Base-by-base conservation (phyloP, 345 rosid species). In the Ceriops tagal region DNA sequence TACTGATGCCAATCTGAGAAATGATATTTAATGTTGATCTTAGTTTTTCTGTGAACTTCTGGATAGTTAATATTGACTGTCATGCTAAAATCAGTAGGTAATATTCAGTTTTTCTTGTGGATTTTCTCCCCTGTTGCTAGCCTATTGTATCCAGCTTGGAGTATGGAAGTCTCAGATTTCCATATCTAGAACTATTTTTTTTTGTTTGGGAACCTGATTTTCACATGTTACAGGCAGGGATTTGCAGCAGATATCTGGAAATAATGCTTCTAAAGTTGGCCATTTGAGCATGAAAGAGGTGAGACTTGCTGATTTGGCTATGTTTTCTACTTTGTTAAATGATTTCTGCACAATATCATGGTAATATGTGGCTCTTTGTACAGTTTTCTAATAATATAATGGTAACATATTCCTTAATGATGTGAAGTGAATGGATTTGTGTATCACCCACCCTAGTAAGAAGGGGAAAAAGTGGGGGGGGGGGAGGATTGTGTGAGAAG, bases 161-260 rank as follows among this genome's bases (percentile, higher is more conserved):
- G 32, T 71, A 37, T 5, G 27, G 68, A 39, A 4, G 22, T 22
- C 51, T 11, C 53, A 16, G 24, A 47, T 63, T 56, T 31, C 62
- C 35, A 18, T 32, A 26, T 34, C 43, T 52, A 51, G 53, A 28
- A 59, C 53, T 66, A 62, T 37, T 24, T 58, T 32, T 69, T 43
- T 57, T 66, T 51, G 46, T 65, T 70, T 68, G 66, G 78, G 76
- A 73, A 64, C 62, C 64, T 83, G 73, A 86, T 81, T 70, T 66
- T 81, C 58, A 55, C 58, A 61, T 79, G 68, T 69, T 81, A 81
- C 88, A 84, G 88, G 76, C 92, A 95, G 99, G 97, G 99, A 95
- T 79, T 88, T 95, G 92, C 99, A 88, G 77, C 83, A 73, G 68
- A 86, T 92, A 79, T 80, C 97, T 73, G 88, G 93, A 69, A 87